Evolutionary conservation across 371 early-diverging fungal species (phyloP), one percentile per base, ranked within the genome.

Genomic region (Rhizopus arrhizus): DNA sequence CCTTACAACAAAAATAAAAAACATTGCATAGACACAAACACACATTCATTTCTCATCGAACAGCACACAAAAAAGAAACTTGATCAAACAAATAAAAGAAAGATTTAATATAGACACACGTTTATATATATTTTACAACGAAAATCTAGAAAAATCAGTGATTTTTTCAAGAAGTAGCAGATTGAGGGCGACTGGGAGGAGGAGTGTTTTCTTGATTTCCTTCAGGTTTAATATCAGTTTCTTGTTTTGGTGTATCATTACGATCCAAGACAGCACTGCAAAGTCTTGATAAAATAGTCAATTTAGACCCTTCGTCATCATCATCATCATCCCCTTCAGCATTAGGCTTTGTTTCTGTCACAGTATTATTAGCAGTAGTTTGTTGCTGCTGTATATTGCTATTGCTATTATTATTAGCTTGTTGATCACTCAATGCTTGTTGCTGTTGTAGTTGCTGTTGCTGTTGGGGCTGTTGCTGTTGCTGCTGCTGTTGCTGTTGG

Each of bases 221-320:
- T 28, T 67, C 63, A 5, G 35, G 4, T 45, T 67, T 67, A 5
- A 56, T 40, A 3, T 45, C 59, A 2, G 3, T 51, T 40, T 64
- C 55, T 46, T 59, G 66, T 40, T 70, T 74, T 15, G 66, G 64
- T 3, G 62, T 46, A 53, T 78, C 74, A 47, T 65, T 68, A 45
- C 65, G 59, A 58, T 74, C 75, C 40, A 80, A 57, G 7, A 77
- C 80, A 38, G 67, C 77, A 45, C 75, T 80, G 49, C 80, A 80
- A 11, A 80, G 74, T 55, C 73, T 73, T 32, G 77, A 77, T 28
- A 80, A 57, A 42, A 80, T 73, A 16, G 61, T 75, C 42, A 80
- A 58, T 54, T 80, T 80, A 48, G 72, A 72, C 15, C 77, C 77
- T 58, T 80, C 77, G 35, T 77, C 78, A 35, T 80, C 80, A 29